Evolutionary conservation across 208 protist species (phyloP).

Genomic region (Leishmania lainsoni): DNA sequence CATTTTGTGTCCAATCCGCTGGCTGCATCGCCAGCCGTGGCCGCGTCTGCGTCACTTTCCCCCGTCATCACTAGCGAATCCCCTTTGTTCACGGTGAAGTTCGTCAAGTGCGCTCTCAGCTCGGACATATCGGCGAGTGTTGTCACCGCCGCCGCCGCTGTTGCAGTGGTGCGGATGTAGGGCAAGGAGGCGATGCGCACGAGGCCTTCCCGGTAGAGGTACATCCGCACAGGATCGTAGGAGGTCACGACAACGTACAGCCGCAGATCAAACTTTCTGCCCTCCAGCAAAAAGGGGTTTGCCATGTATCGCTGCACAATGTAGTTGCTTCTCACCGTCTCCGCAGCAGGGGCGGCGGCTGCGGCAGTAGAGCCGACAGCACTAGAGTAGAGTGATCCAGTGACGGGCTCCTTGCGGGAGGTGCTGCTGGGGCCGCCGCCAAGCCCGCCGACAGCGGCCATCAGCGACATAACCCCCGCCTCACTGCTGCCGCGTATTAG

Average conservation of each 20-base stretch:
- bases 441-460: constrained; percentile 12
- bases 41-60: constrained; percentile 17
- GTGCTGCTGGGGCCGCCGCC: not conserved
- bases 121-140: constrained; percentile 15
- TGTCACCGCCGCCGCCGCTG: not conserved
- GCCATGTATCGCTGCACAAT: constrained; percentile 82
- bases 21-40: constrained; percentile 40
- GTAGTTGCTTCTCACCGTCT: constrained; percentile 9
- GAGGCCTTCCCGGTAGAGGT: constrained; percentile 88
- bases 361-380: not conserved
- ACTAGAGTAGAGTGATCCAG: no score
- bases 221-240: constrained; percentile 78
- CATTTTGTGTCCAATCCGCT: constrained; percentile 48
- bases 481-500: constrained; percentile 36
- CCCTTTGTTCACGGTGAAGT: constrained; percentile 91
- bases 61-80: constrained; percentile 40
- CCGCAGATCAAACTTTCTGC: constrained; percentile 94
- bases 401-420: not conserved
- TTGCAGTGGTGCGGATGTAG: constrained; percentile 37
- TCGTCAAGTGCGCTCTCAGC: constrained; percentile 86
- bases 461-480: constrained; percentile 9
- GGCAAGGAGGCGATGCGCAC: constrained; percentile 84
- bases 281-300: constrained; percentile 79
- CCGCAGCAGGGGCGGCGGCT: not conserved
- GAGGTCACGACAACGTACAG: constrained; percentile 92